Evolutionary conservation across 306 rosid species (phyloP).

Genomic region (Vigna mungo): DNA sequence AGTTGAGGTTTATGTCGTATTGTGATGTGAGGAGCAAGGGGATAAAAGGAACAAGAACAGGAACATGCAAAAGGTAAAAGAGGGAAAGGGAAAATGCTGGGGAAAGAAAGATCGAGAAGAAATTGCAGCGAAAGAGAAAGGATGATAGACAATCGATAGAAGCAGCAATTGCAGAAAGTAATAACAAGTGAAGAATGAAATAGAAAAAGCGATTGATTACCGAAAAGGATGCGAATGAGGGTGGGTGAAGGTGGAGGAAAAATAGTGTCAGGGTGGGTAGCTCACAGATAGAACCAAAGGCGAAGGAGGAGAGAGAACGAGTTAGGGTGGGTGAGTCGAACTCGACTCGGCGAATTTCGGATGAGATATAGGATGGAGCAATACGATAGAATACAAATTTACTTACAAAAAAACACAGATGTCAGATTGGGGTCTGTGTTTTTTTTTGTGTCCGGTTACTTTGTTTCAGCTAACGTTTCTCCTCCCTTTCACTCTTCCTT

Average conservation of each 20-base stretch:
- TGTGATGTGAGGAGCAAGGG: neutral
- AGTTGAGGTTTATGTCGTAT: neutral
- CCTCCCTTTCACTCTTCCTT: neutral
- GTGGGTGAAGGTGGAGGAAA: neutral
- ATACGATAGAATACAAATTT: neutral
- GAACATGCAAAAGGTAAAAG: constrained; percentile 11
- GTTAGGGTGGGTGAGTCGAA: constrained; percentile 49
- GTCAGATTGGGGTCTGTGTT: constrained; percentile 19
- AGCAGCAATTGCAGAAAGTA: constrained; percentile 1
- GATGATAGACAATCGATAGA: neutral
- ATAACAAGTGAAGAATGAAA: neutral
- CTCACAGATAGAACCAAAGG: constrained; percentile 31
- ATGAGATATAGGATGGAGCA: neutral
- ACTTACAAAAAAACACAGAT: constrained; percentile 18
- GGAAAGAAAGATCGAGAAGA: constrained; percentile 21
- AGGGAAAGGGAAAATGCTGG: constrained; percentile 28
- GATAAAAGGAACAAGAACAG: neutral
- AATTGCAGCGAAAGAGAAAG: neutral
- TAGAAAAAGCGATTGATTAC: constrained; percentile 20
- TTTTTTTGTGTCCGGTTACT: neutral
- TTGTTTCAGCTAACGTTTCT: constrained; percentile 39
- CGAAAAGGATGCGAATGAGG: constrained; percentile 28
- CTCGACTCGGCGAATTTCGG: constrained; percentile 37
- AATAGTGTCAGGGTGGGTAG: constrained; percentile 28
- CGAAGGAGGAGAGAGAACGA: constrained; percentile 2